phyloP scores from a whole-genome alignment of 352 stramenopile species.

The Blastocystis sp. region DNA sequence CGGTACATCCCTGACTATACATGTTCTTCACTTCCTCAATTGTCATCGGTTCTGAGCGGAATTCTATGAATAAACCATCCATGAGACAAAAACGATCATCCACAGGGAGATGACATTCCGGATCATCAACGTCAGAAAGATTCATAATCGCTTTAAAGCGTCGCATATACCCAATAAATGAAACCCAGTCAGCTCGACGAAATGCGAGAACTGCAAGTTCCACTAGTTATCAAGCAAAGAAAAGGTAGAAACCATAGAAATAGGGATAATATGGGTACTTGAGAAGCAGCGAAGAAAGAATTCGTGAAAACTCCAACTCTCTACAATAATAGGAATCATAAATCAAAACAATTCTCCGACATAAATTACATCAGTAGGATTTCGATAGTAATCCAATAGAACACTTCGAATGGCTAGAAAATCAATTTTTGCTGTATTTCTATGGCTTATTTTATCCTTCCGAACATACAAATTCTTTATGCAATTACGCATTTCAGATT shows the following conservation, averaged over 20 bases:
- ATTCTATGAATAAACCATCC: not conserved
- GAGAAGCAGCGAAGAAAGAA: not conserved
- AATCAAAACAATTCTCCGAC: not conserved
- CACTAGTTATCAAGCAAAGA: not conserved
- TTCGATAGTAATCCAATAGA: not conserved
- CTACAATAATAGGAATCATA: not conserved
- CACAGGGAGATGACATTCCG: not conserved
- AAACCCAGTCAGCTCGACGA: not conserved
- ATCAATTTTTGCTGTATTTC: constrained; percentile 24
- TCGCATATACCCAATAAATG: not conserved
- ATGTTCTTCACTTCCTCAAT: not conserved
- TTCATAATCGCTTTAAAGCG: not conserved
- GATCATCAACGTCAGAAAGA: not conserved
- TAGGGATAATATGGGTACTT: constrained; percentile 32
- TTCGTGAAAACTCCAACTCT: not conserved
- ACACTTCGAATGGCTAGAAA: not conserved
- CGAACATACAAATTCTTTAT: not conserved
- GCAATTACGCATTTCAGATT: not conserved
- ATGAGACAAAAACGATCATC: not conserved
- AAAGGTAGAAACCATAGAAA: not conserved
- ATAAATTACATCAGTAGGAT: not conserved
- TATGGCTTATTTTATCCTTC: not conserved
- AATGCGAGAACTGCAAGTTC: not conserved
- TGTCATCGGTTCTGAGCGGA: not conserved
- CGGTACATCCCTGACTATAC: not conserved